A percentile compares a stretch with the other conserved stretches of the same genome.
Conservation (phyloP, 106 monocot species). For the Acorus calamus region DNA sequence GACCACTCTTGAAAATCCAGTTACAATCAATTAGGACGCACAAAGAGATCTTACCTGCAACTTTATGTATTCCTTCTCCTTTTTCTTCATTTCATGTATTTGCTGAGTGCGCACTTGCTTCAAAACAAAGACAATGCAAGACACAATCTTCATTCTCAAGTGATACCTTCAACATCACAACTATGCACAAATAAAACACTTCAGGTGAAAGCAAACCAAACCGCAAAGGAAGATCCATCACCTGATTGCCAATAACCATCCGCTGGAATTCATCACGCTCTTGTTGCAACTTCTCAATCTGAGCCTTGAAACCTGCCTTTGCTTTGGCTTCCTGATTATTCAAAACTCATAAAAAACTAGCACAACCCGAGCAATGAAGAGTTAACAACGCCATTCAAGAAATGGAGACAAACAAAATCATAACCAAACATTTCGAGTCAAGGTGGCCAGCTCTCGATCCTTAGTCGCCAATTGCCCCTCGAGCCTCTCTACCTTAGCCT, state of each 20-base stretch:
- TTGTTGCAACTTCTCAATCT: slow-evolving; percentile 92
- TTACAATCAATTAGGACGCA: not conserved
- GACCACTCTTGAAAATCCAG: too few species aligned
- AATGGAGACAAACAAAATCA: not conserved
- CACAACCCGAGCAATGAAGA: not conserved
- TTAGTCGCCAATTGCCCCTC: slow-evolving; percentile 81
- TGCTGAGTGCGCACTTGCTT: slow-evolving; percentile 99
- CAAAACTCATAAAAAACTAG: not conserved
- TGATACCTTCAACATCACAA: too few species aligned
- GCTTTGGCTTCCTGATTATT: slow-evolving; percentile 79
- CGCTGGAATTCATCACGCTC: slow-evolving; percentile 97
- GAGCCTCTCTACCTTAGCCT: slow-evolving; percentile 93
- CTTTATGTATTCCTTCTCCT: slow-evolving; percentile 97
- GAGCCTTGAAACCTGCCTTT: slow-evolving; percentile 68
- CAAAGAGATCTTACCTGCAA: slow-evolving; percentile 59
- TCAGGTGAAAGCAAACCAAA: not conserved
- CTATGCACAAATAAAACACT: not conserved
- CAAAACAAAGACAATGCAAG: too few species aligned
- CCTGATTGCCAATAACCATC: slow-evolving; percentile 99
- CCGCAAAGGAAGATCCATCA: slow-evolving; percentile 11
- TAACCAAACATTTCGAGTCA: slow-evolving; percentile 61
- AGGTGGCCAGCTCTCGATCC: slow-evolving; percentile 89
- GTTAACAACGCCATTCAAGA: slow-evolving; percentile 3
- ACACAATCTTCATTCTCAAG: too few species aligned
- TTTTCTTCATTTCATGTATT: slow-evolving; percentile 99